Conservation (phyloP, 2,329 filamentous ascomycete genomes). For the Elsinoe fawcettii region DNA sequence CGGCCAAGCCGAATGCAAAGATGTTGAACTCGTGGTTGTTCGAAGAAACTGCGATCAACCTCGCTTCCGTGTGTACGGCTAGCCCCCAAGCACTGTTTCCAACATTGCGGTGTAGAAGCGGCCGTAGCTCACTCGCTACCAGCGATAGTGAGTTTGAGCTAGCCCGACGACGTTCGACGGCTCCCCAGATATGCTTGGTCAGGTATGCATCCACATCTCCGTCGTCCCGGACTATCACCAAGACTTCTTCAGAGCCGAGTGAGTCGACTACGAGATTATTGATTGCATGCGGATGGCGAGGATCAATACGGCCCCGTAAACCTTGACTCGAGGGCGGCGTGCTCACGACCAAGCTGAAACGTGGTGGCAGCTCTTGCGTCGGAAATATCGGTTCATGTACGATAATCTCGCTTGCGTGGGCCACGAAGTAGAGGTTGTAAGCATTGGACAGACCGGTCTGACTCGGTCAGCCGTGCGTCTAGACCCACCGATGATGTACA, state of each 20-base stretch:
- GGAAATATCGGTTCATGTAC: slow-evolving; percentile 40
- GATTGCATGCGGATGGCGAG: slow-evolving; percentile 35
- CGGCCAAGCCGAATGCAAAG: slow-evolving; percentile 49
- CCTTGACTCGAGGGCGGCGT: slow-evolving; percentile 31
- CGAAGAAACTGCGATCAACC: slow-evolving; percentile 76
- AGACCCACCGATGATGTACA: neutral
- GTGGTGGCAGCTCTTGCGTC: slow-evolving; percentile 30
- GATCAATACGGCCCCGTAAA: slow-evolving; percentile 31
- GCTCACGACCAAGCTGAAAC: slow-evolving; percentile 33
- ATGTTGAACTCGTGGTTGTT: slow-evolving; percentile 58
- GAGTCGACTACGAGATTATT: slow-evolving; percentile 38
- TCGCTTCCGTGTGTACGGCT: slow-evolving; percentile 70
- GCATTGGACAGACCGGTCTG: slow-evolving; percentile 39
- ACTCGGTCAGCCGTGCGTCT: slow-evolving; percentile 8
- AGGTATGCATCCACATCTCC: slow-evolving; percentile 42
- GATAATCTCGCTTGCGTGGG: slow-evolving; percentile 33
- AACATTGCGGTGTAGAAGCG: slow-evolving; percentile 71
- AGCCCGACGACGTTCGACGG: slow-evolving; percentile 30
- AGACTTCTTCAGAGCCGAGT: slow-evolving; percentile 39
- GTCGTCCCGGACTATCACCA: slow-evolving; percentile 52
- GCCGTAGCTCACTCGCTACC: slow-evolving; percentile 38
- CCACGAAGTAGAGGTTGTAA: slow-evolving; percentile 45
- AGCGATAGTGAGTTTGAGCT: slow-evolving; percentile 21
- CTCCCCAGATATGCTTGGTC: slow-evolving; percentile 28
- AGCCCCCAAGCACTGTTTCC: slow-evolving; percentile 79